Evolutionary conservation across 1,284 basidiomycete species (phyloP).

Genomic region (Irpex rosettiformis): DNA sequence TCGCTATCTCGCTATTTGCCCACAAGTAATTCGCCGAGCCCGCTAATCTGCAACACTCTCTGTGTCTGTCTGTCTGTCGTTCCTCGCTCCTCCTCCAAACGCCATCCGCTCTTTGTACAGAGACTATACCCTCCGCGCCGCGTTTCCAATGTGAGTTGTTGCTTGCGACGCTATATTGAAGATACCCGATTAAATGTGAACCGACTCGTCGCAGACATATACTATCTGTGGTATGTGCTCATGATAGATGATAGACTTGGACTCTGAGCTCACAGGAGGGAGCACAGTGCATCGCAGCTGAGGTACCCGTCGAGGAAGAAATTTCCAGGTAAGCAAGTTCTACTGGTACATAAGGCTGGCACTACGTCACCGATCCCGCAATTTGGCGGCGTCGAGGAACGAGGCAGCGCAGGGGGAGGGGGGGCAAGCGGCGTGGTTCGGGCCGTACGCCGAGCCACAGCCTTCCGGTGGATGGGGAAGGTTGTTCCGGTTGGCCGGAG

Average conservation of each 20-base stretch:
- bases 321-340: no score
- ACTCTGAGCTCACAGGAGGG: no score
- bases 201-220: no score
- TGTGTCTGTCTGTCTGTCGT: neutral
- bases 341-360: no score
- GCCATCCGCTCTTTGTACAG: neutral
- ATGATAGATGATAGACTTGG: no score
- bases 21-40: constrained; percentile 7
- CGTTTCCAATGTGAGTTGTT: neutral
- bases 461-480: neutral
- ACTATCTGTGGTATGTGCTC: neutral
- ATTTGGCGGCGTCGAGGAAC: constrained; percentile 45
- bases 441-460: neutral
- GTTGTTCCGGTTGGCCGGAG: neutral
- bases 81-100: neutral
- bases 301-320: no score
- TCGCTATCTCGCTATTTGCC: constrained; percentile 12
- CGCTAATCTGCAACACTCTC: neutral
- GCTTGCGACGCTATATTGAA: no score
- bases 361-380: constrained; percentile 25
- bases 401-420: constrained; percentile 40
- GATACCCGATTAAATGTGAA: no score
- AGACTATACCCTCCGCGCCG: neutral
- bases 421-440: neutral
- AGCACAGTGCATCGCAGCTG: no score